Conservation (phyloP, 2,329 filamentous ascomycete species). For the Trematosphaeria pertusa region DNA sequence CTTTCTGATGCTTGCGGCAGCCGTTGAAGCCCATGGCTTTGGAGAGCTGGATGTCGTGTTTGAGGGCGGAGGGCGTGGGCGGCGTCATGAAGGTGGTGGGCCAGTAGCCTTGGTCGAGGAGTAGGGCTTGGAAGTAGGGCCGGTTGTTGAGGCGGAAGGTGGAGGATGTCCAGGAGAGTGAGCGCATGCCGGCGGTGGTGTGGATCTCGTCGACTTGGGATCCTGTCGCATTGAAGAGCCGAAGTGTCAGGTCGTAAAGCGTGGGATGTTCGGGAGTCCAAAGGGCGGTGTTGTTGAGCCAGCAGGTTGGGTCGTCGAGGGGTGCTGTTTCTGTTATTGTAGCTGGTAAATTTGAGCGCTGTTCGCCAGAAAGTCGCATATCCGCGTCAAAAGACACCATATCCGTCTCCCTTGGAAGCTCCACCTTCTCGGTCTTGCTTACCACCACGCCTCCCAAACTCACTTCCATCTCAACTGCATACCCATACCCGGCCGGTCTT, state of each 20-base stretch:
- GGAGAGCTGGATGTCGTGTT: conserved; percentile 61
- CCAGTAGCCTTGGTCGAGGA: conserved; percentile 71
- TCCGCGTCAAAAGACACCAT: conserved; percentile 56
- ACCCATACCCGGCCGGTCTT: conserved; percentile 55
- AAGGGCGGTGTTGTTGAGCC: conserved; percentile 65
- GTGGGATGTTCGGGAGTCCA: conserved; percentile 67
- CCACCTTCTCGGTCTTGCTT: conserved; percentile 51
- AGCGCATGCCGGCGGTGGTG: conserved; percentile 68
- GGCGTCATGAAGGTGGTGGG: conserved; percentile 67
- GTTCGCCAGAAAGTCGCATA: conserved; percentile 56
- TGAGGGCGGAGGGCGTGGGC: conserved; percentile 56
- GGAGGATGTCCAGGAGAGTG: conserved; percentile 65
- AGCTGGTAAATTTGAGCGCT: conserved; percentile 50
- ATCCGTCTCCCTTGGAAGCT: conserved; percentile 59
- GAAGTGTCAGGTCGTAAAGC: conserved; percentile 63
- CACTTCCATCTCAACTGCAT: conserved; percentile 62
- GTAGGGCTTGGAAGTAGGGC: conserved; percentile 67
- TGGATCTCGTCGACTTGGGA: conserved; percentile 61
- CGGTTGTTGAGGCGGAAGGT: conserved; percentile 66
- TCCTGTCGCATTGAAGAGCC: conserved; percentile 54
- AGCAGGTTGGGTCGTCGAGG: conserved; percentile 50
- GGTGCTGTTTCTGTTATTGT: conserved; percentile 37
- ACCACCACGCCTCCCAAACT: conserved; percentile 59
- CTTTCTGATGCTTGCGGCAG: conserved; percentile 70
- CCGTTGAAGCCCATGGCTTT: conserved; percentile 71